Conservation (phyloP, 805 yeast genomes). For the Cyberlindnera maritima region DNA sequence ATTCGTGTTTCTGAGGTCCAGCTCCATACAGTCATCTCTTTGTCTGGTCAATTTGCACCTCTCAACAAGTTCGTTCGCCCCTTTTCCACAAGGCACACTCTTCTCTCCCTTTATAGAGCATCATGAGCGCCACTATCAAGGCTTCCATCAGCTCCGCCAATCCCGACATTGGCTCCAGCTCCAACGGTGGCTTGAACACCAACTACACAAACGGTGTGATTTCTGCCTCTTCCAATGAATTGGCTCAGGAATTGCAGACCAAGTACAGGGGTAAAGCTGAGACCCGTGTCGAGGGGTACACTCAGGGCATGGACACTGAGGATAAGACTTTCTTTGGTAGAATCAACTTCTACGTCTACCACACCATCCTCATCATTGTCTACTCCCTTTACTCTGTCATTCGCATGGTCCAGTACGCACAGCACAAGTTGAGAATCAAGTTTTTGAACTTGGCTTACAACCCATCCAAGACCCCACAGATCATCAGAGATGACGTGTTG, state of each 20-base stretch:
- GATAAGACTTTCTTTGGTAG: slow-evolving; percentile 9
- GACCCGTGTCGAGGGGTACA: not conserved
- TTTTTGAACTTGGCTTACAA: slow-evolving; percentile 63
- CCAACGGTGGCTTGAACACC: too few species aligned
- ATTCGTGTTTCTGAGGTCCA: too few species aligned
- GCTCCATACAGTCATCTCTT: too few species aligned
- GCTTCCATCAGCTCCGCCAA: too few species aligned
- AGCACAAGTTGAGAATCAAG: slow-evolving; percentile 52
- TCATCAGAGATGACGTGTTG: slow-evolving; percentile 79
- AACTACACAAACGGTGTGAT: not conserved
- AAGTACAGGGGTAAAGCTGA: not conserved
- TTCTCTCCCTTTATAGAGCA: too few species aligned
- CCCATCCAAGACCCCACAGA: slow-evolving; percentile 73
- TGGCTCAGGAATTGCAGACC: not conserved
- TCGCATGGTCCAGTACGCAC: slow-evolving; percentile 49
- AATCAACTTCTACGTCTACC: slow-evolving; percentile 21
- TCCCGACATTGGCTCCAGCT: too few species aligned
- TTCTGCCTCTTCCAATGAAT: not conserved
- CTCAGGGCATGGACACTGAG: not conserved
- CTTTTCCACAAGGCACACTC: too few species aligned
- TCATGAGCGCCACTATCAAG: too few species aligned
- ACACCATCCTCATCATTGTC: slow-evolving; percentile 40
- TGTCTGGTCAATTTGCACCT: too few species aligned
- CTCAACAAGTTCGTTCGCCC: too few species aligned
- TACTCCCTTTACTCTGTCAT: slow-evolving; percentile 56